A percentile compares a stretch with the other conserved stretches of the same genome.
Evolutionary conservation across 768 basidiomycete genomes (phyloP).

Genomic region (Leucocoprinus leucothites): DNA sequence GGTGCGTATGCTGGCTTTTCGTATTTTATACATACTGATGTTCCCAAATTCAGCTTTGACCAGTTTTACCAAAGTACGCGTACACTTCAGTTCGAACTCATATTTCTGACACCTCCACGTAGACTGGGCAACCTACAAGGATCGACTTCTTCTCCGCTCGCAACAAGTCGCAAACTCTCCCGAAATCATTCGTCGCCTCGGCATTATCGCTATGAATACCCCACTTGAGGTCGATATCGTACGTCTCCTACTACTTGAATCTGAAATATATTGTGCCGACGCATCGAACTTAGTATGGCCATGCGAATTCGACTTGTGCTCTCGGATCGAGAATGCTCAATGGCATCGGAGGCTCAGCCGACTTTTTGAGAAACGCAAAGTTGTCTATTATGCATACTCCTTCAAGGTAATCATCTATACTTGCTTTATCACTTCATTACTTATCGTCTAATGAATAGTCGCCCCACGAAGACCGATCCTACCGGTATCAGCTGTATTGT

Average conservation of each 20-base stretch:
- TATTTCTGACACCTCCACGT: not conserved
- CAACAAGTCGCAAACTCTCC: constrained; percentile 51
- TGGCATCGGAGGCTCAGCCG: constrained; percentile 45
- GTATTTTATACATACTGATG: not conserved
- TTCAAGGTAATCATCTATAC: constrained; percentile 27
- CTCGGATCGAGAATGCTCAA: constrained; percentile 51
- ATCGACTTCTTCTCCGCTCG: constrained; percentile 43
- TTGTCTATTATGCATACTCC: constrained; percentile 51
- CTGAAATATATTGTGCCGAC: not conserved
- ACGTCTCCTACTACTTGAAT: constrained; percentile 11
- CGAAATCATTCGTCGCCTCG: constrained; percentile 44
- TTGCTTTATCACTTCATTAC: no score
- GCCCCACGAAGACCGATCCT: constrained; percentile 45
- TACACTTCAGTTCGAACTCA: not conserved
- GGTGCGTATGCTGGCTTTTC: constrained; percentile 18
- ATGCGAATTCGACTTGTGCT: constrained; percentile 49
- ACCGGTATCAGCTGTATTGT: constrained; percentile 50
- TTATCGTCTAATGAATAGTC: constrained; percentile 19
- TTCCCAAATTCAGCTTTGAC: constrained; percentile 29
- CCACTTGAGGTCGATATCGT: constrained; percentile 49
- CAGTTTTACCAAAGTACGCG: constrained; percentile 42
- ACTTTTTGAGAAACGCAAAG: constrained; percentile 48
- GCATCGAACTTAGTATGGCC: no score
- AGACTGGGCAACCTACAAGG: constrained; percentile 47
- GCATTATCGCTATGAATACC: constrained; percentile 51